Percentiles rank a stretch among this genome's conserved stretches.
Conservation (phyloP, 192 early-diverging fungal genomes). For the Coemansia asiatica region DNA sequence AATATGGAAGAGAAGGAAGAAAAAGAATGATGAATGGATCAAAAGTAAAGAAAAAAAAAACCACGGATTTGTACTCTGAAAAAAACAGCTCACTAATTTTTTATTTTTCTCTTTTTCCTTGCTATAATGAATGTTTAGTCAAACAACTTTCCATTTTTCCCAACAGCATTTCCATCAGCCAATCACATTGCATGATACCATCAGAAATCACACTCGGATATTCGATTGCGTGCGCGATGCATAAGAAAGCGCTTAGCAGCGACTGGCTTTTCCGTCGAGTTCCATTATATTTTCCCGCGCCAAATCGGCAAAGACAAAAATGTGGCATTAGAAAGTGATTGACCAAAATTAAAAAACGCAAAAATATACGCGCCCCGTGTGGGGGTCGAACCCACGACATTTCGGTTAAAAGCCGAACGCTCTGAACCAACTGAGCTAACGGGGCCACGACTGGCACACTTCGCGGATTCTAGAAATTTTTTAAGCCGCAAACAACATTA, state of each 20-base stretch:
- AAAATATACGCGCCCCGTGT: slow-evolving; percentile 12
- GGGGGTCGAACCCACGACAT: slow-evolving; percentile 35
- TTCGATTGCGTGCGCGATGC: slow-evolving; percentile 16
- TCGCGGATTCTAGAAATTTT: neutral
- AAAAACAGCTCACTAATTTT: neutral
- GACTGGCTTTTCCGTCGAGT: too few relatives aligned
- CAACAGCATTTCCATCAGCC: neutral
- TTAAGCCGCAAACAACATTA: neutral
- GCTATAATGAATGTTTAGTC: neutral
- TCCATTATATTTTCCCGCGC: neutral
- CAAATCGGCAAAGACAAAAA: too few relatives aligned
- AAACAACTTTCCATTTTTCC: neutral
- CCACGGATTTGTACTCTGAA: neutral
- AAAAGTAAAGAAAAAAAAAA: too few relatives aligned
- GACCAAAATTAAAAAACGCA: neutral
- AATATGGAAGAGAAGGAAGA: neutral
- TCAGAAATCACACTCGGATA: slow-evolving; percentile 3
- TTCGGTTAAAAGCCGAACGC: slow-evolving; percentile 37
- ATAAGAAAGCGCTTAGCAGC: neutral
- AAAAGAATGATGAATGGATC: neutral
- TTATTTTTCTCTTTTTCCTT: neutral
- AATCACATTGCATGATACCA: slow-evolving; percentile 12
- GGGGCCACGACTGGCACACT: neutral
- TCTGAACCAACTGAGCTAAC: slow-evolving; percentile 30
- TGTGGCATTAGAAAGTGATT: neutral